Base-by-base conservation (phyloP, 2,329 filamentous ascomycete species). In the Fusarium pseudograminearum region DNA sequence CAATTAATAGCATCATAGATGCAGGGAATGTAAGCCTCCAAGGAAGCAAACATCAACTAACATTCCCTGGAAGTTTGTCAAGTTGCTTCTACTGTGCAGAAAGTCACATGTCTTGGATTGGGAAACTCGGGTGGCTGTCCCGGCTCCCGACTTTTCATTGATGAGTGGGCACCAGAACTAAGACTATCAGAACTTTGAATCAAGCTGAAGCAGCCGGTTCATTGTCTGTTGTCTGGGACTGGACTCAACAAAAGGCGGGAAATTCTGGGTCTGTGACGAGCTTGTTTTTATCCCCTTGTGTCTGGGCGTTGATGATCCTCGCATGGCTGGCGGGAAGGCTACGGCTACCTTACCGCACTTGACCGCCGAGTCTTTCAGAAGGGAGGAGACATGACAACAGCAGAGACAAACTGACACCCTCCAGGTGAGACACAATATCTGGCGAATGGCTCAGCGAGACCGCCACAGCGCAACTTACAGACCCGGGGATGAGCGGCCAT, bases 371-470 rank as follows among this genome's bases (percentile, higher is more conserved):
- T 71, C 53, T 53, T 53, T 71, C 28, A 54, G 51, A 72, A 72
- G 69, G 69, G 69, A 30, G 28, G 28, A 67, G 61, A 69, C 36
- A 58, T 55, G 57, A 65, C 50, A 55, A 57, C 58, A 57, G 12
- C 52, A 59, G 48, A 69, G 65, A 65, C 61, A 74, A 67, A 61
- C 59, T 52, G 65, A 56, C 22, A 52, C 30, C 15, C 30, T 30
- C 34, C 51, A 55, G 45, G 65, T 74, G 71, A 74, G 73, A 74
- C 73, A 74, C 65, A 67, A 70, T 56, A 67, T 67, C 62, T 65
- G 36, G 55, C 72, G 58, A 73, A 61, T 74, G 67, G 71, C 57
- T 65, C 64, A 58, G 71, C 63, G 65, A 74, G 69, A 73, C 72
- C 67, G 72, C 70, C 72, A 73, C 72, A 74, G 59, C 65, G 65